Base-by-base conservation (phyloP, 768 basidiomycete genomes). In the Boletus subcaerulescens region DNA sequence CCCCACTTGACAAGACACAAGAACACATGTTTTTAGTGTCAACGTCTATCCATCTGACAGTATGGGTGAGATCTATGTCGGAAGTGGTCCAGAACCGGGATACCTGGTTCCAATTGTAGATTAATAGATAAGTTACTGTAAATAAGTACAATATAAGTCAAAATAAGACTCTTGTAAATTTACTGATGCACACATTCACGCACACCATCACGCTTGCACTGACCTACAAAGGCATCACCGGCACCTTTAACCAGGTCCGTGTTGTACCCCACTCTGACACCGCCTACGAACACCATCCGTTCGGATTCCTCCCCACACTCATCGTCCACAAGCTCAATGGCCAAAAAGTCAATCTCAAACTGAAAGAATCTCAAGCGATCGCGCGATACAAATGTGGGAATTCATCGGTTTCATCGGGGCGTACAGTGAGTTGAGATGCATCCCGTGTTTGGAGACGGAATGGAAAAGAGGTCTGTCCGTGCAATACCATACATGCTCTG, bases 361-460 rank as follows among this genome's bases (percentile, higher is more conserved):
- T 71, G 47, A 53, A 67, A 35, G 69, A 71, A 47, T 67, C 63
- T 3, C 53, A 59, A 36, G 69, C 69, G 24, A 71, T 71, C 43
- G 63, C 56, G 20, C 65, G 61, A 2, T 71, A 69, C 68, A 69
- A 35, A 53, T 71, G 71, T 71, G 71, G 71, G 69, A 71, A 32
- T 72, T 71, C 17, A 69, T 62, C 43, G 62, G 62, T 10, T 59
- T 69, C 12, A 62, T 56, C 0, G 59, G 60, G 3, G 54, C 60
- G 14, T 45, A 71, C 8, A 70, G 68, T 71, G n/a, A 0, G 60
- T 43, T 5, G 22, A 46, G 8, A 26, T 26, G 5, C 26, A 26
- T 35, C 11, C 22, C 22, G 12, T 35, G 2, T 11, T 35, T 35
- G 26, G 26, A 26, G 26, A 35, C 35, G 5, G 2, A 13, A 33